phyloP scores from a whole-genome alignment of 352 stramenopile genomes.

The Globisporangium cederbergense region DNA sequence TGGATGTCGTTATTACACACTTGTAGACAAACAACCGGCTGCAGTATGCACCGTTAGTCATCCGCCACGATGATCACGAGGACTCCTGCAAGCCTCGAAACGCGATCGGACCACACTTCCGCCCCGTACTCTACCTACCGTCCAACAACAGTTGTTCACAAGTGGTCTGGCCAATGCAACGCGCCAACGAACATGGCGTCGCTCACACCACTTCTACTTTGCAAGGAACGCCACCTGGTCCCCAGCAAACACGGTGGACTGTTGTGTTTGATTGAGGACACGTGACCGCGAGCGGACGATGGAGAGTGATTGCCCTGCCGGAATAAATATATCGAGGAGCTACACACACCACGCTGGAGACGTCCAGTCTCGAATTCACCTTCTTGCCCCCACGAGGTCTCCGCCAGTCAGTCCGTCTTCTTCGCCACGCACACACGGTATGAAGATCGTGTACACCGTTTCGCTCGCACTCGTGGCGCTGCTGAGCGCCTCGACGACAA shows the following conservation, averaged over 20 bases:
- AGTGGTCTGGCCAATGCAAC: not conserved
- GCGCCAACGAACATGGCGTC: not conserved
- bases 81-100: not conserved
- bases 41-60: no score
- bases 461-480: slow-evolving; percentile 4
- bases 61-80: not conserved
- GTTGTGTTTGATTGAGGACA: no score
- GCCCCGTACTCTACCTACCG: not conserved
- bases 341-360: no score
- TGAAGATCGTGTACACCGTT: slow-evolving; percentile 9
- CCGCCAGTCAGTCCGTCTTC: not conserved
- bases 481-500: not conserved
- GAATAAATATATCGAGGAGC: not conserved
- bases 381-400: not conserved
- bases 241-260: not conserved
- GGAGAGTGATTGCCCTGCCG: not conserved
- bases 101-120: no score
- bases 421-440: not conserved
- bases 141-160: not conserved
- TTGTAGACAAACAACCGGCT: no score
- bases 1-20: no score
- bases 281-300: not conserved
- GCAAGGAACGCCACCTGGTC: not conserved
- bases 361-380: not conserved
- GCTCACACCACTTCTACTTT: not conserved